phyloP scores from a whole-genome alignment of 306 rosid species.

The Glycine latifolia region DNA sequence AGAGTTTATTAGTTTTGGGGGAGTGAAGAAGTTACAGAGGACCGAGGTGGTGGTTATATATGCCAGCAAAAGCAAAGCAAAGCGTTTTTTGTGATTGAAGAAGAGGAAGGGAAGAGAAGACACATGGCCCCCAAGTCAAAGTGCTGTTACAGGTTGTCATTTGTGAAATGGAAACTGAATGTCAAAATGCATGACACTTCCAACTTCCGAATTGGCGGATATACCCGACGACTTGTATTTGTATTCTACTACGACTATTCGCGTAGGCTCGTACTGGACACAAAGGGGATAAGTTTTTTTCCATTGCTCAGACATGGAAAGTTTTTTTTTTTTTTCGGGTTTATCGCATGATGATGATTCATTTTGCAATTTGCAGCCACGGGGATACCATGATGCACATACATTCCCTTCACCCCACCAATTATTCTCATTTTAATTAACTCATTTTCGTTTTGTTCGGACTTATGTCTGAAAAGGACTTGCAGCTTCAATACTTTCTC shows the following conservation, averaged over 20 bases:
- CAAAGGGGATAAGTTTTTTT: too few relatives aligned
- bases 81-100: neutral
- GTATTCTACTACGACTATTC: neutral
- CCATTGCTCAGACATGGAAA: neutral
- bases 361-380: neutral
- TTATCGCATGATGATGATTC: neutral
- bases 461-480: neutral
- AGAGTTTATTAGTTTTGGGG: neutral
- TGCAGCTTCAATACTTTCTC: neutral
- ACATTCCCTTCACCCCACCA: neutral
- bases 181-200: conserved; percentile 18
- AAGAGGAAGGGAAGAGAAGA: neutral
- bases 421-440: neutral
- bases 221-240: neutral
- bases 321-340: neutral
- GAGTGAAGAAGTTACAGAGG: neutral
- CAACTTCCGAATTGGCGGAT: neutral
- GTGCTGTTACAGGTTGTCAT: conserved; percentile 41
- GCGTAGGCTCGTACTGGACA: neutral
- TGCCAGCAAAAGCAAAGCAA: neutral
- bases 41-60: neutral
- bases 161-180: neutral
- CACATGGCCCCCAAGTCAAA: conserved; percentile 31
- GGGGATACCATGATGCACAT: neutral
- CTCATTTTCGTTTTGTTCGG: too few relatives aligned